These are phyloP conservation scores for Verticillium klebahnii DNA, from an alignment of 2,329 filamentous ascomycete species.

Conservation along the genomic window DNA sequence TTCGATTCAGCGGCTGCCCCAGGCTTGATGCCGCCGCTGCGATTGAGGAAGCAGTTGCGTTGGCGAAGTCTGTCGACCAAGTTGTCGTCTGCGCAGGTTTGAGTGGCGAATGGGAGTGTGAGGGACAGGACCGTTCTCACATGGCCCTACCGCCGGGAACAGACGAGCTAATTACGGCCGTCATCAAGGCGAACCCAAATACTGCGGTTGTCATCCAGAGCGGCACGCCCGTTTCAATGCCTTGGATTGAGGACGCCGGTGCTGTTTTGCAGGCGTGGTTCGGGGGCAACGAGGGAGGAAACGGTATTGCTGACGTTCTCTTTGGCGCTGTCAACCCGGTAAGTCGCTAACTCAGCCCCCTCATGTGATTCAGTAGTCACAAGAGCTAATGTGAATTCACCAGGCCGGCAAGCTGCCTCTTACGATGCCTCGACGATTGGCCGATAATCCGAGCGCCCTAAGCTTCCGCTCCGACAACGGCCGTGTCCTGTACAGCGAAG, in stretches of 20 bases:
- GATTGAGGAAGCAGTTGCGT: conserved; percentile 8
- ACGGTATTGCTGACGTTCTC: conserved; percentile 5
- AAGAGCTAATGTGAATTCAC: conserved; percentile 30
- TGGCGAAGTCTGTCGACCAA: conserved; percentile 52
- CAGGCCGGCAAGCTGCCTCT: conserved; percentile 24
- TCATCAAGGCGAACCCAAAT: background rate
- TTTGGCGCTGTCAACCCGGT: conserved; percentile 7
- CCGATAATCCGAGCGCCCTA: conserved; percentile 4
- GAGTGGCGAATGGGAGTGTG: conserved; percentile 30
- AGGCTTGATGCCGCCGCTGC: conserved; percentile 5
- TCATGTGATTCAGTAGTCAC: background rate
- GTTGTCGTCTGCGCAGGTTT: conserved; percentile 52
- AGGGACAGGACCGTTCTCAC: background rate
- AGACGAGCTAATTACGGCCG: background rate
- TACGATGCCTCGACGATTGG: conserved; percentile 4
- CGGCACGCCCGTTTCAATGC: background rate
- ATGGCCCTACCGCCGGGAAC: background rate
- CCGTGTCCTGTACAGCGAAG: conserved; percentile 1
- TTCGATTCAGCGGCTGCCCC: conserved; percentile 5
- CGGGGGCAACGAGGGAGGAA: conserved; percentile 6
- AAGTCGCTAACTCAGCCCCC: background rate
- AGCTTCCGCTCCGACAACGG: conserved; percentile 3
- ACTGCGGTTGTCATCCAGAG: background rate
- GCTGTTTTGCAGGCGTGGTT: conserved; percentile 8
- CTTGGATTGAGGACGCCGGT: conserved; percentile 3